phyloP scores from a whole-genome alignment of 2,329 filamentous ascomycete genomes.

The Shiraia sp. region DNA sequence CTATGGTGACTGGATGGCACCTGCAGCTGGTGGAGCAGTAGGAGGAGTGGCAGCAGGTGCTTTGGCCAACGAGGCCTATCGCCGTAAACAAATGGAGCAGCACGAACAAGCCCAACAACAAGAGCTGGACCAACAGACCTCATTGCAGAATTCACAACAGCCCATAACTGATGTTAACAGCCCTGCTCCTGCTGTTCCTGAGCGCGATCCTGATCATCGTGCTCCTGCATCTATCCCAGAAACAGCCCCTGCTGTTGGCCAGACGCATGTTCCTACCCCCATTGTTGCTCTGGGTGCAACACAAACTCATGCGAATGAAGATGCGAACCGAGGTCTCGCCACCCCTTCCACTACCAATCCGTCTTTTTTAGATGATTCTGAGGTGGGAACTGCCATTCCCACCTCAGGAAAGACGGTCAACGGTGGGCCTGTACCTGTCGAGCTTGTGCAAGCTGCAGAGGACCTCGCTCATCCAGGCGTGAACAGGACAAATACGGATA shows the following conservation, averaged over 20 bases:
- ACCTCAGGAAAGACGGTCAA: constrained; percentile 29
- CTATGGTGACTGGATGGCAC: constrained; percentile 60
- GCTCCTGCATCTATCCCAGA: constrained; percentile 10
- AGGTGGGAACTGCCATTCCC: constrained; percentile 27
- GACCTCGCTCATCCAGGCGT: constrained; percentile 52
- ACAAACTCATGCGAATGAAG: constrained; percentile 10
- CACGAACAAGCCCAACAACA: constrained; percentile 30
- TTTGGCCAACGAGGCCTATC: constrained; percentile 41
- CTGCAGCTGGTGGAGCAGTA: constrained; percentile 53
- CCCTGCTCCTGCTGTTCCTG: constrained; percentile 12
- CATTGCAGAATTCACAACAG: constrained; percentile 15
- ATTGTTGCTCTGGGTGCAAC: constrained; percentile 10
- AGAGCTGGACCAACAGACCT: constrained; percentile 15
- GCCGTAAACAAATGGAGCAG: constrained; percentile 33
- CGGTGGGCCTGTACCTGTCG: constrained; percentile 33
- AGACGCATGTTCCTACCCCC: constrained; percentile 9
- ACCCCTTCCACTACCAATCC: constrained; percentile 19
- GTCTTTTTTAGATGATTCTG: constrained; percentile 40
- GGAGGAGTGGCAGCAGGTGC: constrained; percentile 49
- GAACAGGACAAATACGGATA: constrained; percentile 51
- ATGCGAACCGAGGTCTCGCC: constrained; percentile 16
- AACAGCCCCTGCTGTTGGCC: constrained; percentile 6
- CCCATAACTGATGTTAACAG: constrained; percentile 3
- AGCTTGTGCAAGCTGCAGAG: constrained; percentile 17
- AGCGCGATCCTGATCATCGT: constrained; percentile 17